Percentiles rank a stretch among this genome's conserved stretches.
These are phyloP conservation scores for Coprinellus micaceus DNA, from an alignment of 768 basidiomycete species.

Conservation along the genomic window DNA sequence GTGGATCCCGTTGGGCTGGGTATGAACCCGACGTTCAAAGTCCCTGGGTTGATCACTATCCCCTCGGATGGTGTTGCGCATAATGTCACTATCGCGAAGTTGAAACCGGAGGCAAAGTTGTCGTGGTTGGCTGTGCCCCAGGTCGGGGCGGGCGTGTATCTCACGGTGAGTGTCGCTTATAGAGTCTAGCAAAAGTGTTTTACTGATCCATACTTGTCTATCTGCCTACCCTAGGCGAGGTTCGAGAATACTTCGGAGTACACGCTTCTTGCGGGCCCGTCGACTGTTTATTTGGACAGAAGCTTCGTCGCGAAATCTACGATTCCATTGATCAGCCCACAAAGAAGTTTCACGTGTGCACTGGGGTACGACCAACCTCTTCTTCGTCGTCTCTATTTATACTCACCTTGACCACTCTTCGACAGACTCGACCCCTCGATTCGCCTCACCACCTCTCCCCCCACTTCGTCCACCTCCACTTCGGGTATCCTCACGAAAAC, in stretches of 20 bases:
- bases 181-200: neutral
- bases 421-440: conserved; percentile 40
- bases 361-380: conserved; percentile 34
- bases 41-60: conserved; percentile 39
- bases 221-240: conserved; percentile 29
- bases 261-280: conserved; percentile 43
- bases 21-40: conserved; percentile 28
- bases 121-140: conserved; percentile 40
- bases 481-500: conserved; percentile 34
- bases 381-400: neutral
- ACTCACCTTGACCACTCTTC: neutral
- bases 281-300: conserved; percentile 53
- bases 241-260: conserved; percentile 55
- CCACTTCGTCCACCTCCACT: conserved; percentile 27
- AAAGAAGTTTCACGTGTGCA: conserved; percentile 42
- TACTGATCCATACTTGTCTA: neutral
- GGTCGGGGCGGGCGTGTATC: conserved; percentile 31
- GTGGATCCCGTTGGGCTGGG: conserved; percentile 25
- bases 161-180: conserved; percentile 28
- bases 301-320: conserved; percentile 48
- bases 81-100: conserved; percentile 37
- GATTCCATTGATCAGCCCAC: conserved; percentile 38
- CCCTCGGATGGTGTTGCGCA: conserved; percentile 38
- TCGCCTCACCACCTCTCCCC: conserved; percentile 37
- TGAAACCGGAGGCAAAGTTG: conserved; percentile 35